Base-by-base conservation (phyloP, 2,329 filamentous ascomycete genomes). In the Nemania abortiva region DNA sequence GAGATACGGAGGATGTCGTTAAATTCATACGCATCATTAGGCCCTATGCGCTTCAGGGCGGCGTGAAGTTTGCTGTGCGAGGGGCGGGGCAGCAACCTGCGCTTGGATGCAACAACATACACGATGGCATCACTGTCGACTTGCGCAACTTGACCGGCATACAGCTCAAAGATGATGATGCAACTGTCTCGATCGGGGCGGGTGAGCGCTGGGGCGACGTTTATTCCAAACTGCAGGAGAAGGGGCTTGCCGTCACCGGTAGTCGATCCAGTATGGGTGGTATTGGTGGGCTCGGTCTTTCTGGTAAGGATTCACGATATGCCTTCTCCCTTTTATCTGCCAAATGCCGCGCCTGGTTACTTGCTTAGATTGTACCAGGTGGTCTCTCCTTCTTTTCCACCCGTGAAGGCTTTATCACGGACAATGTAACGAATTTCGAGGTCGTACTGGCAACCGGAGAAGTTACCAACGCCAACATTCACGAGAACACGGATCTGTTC, bases 171-270 rank as follows among this genome's bases (percentile, higher is more conserved):
- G 4, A 11, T 24, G 20, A 52, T 22, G 20, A 20, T 22, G n/a
- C 18, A 22, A 49, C n/a, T 22, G 49, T 52, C 20, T 52, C 49
- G 29, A 70, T 57, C 37, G 71, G 45, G 2, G 52, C 15, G 0
- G 71, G 71, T 13, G 70, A 67, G 52, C 53, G 29, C 11, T 73
- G 71, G 64, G 70, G 71, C 22, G 0, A 47, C 2, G 66, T 73
- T 5, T 72, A 71, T 20, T 65, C 15, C 15, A 24, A 3, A 24
- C 47, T 49, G n/a, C n/a, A 20, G 18, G 18, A 49, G 15, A 20
- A 49, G 18, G 47, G 47, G 18, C 47, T 49, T 20, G 47, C 18
- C 22, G 47, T 49, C 18, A 49, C 47, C n/a, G 47, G 47, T 49
- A 20, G 18, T 2, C 55, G 73, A 4, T 69, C 66, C 2, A 22